phyloP scores from a whole-genome alignment of 163 green algal genomes.

The Scenedesmus sp. region DNA sequence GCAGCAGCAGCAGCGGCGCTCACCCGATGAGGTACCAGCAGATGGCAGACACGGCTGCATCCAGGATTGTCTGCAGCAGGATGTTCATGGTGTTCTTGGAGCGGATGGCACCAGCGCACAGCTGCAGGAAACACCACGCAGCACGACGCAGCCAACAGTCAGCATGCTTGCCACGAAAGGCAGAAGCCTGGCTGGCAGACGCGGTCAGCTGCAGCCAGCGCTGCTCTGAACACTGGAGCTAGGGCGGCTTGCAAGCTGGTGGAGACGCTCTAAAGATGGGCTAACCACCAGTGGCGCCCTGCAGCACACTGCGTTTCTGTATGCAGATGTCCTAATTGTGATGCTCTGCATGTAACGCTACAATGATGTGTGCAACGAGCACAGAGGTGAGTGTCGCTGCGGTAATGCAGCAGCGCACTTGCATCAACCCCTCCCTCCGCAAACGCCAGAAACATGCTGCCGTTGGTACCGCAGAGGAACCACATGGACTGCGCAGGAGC shows the following conservation, averaged over 20 bases:
- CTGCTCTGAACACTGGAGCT: neutral
- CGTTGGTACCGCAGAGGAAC: too few species aligned
- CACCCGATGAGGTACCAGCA: constrained; percentile 79
- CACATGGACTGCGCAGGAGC: too few species aligned
- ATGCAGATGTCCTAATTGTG: too few species aligned
- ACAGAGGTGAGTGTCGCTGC: too few species aligned
- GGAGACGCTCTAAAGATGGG: too few species aligned
- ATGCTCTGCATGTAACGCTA: too few species aligned
- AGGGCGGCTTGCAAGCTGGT: too few species aligned
- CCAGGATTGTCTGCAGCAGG: constrained; percentile 89
- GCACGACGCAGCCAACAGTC: neutral
- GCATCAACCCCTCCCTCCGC: too few species aligned
- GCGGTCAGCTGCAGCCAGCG: neutral
- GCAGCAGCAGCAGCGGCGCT: constrained; percentile 32
- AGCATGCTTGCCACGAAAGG: neutral
- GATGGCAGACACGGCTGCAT: constrained; percentile 79
- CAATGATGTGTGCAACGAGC: too few species aligned
- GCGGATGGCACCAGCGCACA: constrained; percentile 87
- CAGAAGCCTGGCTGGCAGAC: neutral
- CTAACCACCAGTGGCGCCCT: too few species aligned
- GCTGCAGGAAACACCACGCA: constrained; percentile 55
- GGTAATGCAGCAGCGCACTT: neutral
- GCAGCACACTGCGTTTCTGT: too few species aligned
- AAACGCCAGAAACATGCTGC: neutral
- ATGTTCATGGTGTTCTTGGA: constrained; percentile 95